Evolutionary conservation across 2,329 filamentous ascomycete species (phyloP), one percentile per base, ranked within the genome.

Genomic region (Myriangium duriaei): DNA sequence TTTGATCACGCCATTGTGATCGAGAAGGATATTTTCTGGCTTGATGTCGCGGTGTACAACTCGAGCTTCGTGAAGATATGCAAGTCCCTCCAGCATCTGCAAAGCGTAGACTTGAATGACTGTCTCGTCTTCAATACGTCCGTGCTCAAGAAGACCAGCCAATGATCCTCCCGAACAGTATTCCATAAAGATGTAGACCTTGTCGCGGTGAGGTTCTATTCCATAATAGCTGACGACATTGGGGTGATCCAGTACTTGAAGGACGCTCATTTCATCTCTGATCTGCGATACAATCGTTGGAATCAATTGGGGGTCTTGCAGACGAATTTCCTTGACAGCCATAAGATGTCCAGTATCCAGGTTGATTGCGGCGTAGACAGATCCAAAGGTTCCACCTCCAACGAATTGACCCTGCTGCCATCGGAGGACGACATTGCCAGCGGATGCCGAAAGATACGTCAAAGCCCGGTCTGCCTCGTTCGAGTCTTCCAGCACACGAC

Each of bases 101-200:
- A 96, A 67, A 16, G 85, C 84, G 57, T 96, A 96, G 30, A 96
- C 88, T 76, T 92, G 92, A 44, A 94, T 88, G 45, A 96, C 87
- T 40, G 87, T 91, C 58, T 98, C 91, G 54, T 96, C 92, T 63
- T 95, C 91, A 46, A 98, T 95, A 29, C 91, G 81, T 10, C 91
- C 91, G 54, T 98, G 88, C 58, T 98, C 91, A 30, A 98, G 68
- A 37, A 98, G 65, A 35, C 75, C 81, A 30, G 91, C 87, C 34
- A 98, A 69, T 11, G 88, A 96, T 13, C 91, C 91, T 36, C 91
- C 88, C 4, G 86, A 92, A 59, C 91, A 98, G 61, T 93, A 96
- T 60, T 98, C 91, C 91, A 98, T 98, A 58, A 98, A 98, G 49
- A 98, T 95, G 61, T 96, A 98, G n/a, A 98, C 91, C 55, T 94